These are phyloP conservation scores for Paraphoma chrysanthemicola DNA, from an alignment of 2,329 filamentous ascomycete species.

Conservation along the genomic window DNA sequence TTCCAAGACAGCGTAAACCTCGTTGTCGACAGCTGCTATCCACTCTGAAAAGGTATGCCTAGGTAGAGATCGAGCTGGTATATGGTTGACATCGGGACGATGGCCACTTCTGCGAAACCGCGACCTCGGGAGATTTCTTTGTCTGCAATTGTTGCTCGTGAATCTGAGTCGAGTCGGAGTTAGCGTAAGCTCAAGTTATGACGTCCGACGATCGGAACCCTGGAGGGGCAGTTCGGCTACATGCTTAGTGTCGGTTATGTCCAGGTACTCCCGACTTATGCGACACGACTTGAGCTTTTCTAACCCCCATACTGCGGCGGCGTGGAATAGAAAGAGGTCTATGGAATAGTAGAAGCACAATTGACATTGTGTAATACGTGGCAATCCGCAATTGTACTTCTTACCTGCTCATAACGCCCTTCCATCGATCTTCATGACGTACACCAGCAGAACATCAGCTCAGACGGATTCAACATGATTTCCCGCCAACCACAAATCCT, in stretches of 20 bases:
- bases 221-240: conserved; percentile 6
- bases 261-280: not conserved
- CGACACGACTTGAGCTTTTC: not conserved
- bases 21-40: too few relatives aligned
- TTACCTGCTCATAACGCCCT: not conserved
- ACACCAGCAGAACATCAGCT: conserved; percentile 4
- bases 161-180: too few relatives aligned
- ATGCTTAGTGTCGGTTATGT: not conserved
- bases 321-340: not conserved
- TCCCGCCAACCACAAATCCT: conserved; percentile 14
- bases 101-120: too few relatives aligned
- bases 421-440: conserved; percentile 9
- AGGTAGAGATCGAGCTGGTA: too few relatives aligned
- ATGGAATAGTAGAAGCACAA: not conserved
- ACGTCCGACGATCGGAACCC: not conserved
- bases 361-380: not conserved
- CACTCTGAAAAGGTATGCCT: too few relatives aligned
- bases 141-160: too few relatives aligned
- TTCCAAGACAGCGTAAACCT: too few relatives aligned
- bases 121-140: too few relatives aligned
- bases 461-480: conserved; percentile 15
- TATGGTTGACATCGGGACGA: too few relatives aligned
- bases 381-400: not conserved
- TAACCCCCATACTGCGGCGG: not conserved
- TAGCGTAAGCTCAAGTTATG: not conserved